Evolutionary conservation across 2,329 filamentous ascomycete species (phyloP), one percentile per base, ranked within the genome.

Genomic region (Fusarium sp.): DNA sequence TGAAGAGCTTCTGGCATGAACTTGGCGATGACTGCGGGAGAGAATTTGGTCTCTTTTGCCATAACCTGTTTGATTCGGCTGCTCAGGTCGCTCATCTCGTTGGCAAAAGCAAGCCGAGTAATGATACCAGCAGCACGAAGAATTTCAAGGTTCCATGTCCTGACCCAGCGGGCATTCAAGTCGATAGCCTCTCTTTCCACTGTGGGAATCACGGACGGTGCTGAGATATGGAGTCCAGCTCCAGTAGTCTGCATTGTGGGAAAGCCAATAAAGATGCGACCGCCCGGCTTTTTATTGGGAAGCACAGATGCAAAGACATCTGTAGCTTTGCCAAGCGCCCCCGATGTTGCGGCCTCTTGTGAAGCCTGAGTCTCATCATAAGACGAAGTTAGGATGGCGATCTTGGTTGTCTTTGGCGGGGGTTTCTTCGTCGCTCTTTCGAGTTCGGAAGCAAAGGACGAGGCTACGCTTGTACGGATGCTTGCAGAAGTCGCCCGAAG

Each of bases 181-280:
- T 99, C 96, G 66, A 99, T 98, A 61, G 94, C 96, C 81, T 99
- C 96, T 80, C 96, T 91, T 82, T 99, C 96, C 6, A 99, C 97
- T 0, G 96, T 99, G 1, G 96, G 96, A 65, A 99, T 99, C 20
- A 99, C 92, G 0, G 96, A 98, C 3, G 95, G 96, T 0, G 96
- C 96, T 18, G 96, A 98, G 36, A 99, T 93, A 81, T 99, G 96
- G 80, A 97, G 93, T 22, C 96, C 93, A 35, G 96, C 91, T 62
- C 96, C 96, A 0, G 97, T 99, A 1, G 96, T 99, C 84, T 99
- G 96, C 76, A 96, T 95, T 4, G 96, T 99, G 7, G 96, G 96
- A 79, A 99, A 99, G 0, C 96, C 96, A 79, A 99, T 99, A 79
- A 98, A 99, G 62, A 99, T 93, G 60, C 94, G 92, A 12, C 96